Conservation (phyloP, 495 filamentous ascomycete species). For the Trichoderma asperelloides region DNA sequence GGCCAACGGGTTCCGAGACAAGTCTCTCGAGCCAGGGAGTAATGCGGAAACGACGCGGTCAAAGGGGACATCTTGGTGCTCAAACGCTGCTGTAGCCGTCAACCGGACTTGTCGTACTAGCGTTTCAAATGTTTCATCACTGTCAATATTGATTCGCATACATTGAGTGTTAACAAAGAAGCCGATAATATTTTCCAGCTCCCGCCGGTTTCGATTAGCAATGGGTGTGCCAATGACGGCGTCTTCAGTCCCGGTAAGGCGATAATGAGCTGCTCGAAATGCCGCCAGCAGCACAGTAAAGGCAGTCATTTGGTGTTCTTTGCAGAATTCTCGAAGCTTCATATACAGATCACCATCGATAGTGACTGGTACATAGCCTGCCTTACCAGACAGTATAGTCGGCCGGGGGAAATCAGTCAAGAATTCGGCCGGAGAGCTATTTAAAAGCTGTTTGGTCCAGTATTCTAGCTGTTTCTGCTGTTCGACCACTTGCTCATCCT, state of each 20-base stretch:
- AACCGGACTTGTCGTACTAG: conserved; percentile 13
- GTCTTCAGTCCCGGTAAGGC: conserved; percentile 13
- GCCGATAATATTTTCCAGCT: conserved; percentile 13
- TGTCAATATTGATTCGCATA: conserved; percentile 12
- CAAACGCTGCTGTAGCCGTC: conserved; percentile 10
- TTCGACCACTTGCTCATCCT: conserved; percentile 11
- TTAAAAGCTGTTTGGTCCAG: conserved; percentile 12
- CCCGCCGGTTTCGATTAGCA: conserved; percentile 13
- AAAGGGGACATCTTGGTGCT: conserved; percentile 14
- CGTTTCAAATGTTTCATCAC: conserved; percentile 11
- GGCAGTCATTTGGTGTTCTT: conserved; percentile 5
- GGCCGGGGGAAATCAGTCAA: conserved; percentile 13
- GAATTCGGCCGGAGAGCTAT: conserved; percentile 13
- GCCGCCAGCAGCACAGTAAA: conserved; percentile 13
- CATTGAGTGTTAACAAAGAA: conserved; percentile 16
- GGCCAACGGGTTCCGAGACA: conserved; percentile 13
- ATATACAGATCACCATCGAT: conserved; percentile 11
- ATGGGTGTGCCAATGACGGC: conserved; percentile 13
- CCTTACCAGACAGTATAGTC: conserved; percentile 10
- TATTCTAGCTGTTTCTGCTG: conserved; percentile 14
- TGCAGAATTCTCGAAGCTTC: conserved; percentile 11
- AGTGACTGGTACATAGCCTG: conserved; percentile 10
- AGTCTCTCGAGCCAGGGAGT: conserved; percentile 12
- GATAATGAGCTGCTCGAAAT: conserved; percentile 14
- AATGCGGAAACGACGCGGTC: conserved; percentile 13